Percentiles rank a stretch among this genome's conserved stretches.
These are phyloP conservation scores for Andrographis paniculata DNA, from an alignment of 305 asterid genomes.

Conservation along the genomic window DNA sequence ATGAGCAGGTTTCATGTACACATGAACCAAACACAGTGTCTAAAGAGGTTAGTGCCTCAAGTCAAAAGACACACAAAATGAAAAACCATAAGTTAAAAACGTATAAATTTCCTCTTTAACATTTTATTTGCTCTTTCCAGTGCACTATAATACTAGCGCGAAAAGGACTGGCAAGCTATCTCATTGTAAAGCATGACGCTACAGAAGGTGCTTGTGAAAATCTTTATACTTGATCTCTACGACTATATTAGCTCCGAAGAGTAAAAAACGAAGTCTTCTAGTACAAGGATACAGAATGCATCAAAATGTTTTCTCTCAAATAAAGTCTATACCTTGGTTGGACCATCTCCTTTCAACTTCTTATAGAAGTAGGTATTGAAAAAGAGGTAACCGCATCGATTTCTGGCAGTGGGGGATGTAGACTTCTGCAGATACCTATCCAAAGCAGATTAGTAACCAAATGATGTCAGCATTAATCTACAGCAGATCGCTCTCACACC, in stretches of 20 bases:
- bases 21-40: not conserved
- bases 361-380: constrained; percentile 90
- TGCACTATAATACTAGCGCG: no score
- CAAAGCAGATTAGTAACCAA: constrained; percentile 23
- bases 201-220: no score
- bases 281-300: constrained; percentile 2
- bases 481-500: constrained; percentile 9
- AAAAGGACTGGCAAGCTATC: no score
- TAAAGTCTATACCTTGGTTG: constrained; percentile 45
- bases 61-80: not conserved
- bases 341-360: constrained; percentile 70
- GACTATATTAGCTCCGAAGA: no score
- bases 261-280: no score
- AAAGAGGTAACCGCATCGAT: constrained; percentile 42
- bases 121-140: no score
- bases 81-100: no score
- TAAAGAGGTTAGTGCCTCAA: not conserved
- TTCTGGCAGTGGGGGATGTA: constrained; percentile 26
- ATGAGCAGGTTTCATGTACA: not conserved
- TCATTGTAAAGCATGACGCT: no score
- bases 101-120: no score
- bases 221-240: no score
- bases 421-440: constrained; percentile 73
- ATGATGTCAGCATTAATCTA: constrained; percentile 19
- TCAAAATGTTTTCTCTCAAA: constrained; percentile 20